Base-by-base conservation (phyloP, 768 basidiomycete genomes). In the Podaxis pistillaris region DNA sequence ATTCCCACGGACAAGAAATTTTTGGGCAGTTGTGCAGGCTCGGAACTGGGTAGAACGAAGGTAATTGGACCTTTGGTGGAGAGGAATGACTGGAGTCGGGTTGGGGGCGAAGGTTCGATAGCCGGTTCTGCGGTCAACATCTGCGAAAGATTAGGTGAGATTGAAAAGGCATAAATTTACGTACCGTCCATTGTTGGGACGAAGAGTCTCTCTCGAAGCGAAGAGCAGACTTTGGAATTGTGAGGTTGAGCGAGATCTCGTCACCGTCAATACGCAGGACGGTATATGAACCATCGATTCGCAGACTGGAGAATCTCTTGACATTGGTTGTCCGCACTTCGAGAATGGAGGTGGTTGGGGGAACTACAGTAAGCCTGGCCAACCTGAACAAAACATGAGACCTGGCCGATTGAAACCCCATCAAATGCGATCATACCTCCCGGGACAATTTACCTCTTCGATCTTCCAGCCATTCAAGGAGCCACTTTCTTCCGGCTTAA, bases 401-500 rank as follows among this genome's bases (percentile, higher is more conserved):
- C 56, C 7, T 3, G 13, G 8, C 44, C 28, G 1, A 22, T 28
- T 24, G 49, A 8, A 9, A 56, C 24, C 26, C 9, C 36, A 41
- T 26, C 33, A 8, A 40, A 1, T 4, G 13, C 1, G 15, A 33
- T 67, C 83, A 56, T 61, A 91, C 91, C 89, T 78, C 53, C 94
- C 94, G 37, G 90, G 89, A n/a, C 81, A 72, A 1, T 69, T 66
- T 47, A 93, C 71, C 36, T 79, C 77, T 37, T 84, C 75, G 47
- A 96, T 84, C 55, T 75, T 81, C 78, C 86, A 91, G 2, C 93
- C 93, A 68, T 87, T 79, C 59, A 93, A 71, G 1, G 89, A 78
- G 1, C 91, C 91, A 61, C 81, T 83, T 68, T 93, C 91, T 1
- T 77, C 69, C 0, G 94, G 92, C 36, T 81, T 78, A 1, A 86